Percentiles rank a stretch among this genome's conserved stretches.
phyloP scores from a whole-genome alignment of 23 red algal species.

The Agarophyton chilense region DNA sequence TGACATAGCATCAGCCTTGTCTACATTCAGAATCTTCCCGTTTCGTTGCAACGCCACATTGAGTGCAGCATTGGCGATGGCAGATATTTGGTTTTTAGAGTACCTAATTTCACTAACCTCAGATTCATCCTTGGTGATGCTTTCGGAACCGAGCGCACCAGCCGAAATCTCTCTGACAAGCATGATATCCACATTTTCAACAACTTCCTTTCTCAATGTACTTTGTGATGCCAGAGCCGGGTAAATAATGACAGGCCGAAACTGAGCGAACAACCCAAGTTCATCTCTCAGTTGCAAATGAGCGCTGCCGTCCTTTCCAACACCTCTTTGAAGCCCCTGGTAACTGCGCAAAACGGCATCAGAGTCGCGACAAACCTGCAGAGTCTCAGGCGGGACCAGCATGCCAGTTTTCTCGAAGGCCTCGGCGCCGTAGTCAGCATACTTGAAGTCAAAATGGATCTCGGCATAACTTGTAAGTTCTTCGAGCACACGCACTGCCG shows the following conservation, averaged over 20 bases:
- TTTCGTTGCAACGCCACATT: constrained; percentile 59
- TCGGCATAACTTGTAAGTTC: constrained; percentile 64
- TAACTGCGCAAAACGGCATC: constrained; percentile 83
- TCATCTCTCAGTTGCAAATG: constrained; percentile 67
- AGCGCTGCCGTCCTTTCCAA: constrained; percentile 54
- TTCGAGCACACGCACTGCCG: constrained; percentile 67
- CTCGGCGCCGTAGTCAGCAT: constrained; percentile 53
- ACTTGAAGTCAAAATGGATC: constrained; percentile 82
- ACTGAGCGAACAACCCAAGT: constrained; percentile 91
- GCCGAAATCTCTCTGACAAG: constrained; percentile 83
- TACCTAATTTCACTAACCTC: constrained; percentile 63
- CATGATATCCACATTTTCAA: constrained; percentile 77
- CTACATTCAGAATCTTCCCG: constrained; percentile 84
- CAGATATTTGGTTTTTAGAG: constrained; percentile 42
- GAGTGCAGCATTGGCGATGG: constrained; percentile 65
- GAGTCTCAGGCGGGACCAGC: constrained; percentile 76
- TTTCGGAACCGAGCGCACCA: constrained; percentile 64
- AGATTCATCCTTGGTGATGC: constrained; percentile 45
- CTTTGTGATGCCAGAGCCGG: constrained; percentile 54
- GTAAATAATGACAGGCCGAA: constrained; percentile 79
- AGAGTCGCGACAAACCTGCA: constrained; percentile 66
- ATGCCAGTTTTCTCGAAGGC: constrained; percentile 48
- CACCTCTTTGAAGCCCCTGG: constrained; percentile 61
- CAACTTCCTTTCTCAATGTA: constrained; percentile 65
- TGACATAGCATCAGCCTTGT: constrained; percentile 88